phyloP scores from a whole-genome alignment of 176 grass and related monocot genomes.

The Lolium perenne region DNA sequence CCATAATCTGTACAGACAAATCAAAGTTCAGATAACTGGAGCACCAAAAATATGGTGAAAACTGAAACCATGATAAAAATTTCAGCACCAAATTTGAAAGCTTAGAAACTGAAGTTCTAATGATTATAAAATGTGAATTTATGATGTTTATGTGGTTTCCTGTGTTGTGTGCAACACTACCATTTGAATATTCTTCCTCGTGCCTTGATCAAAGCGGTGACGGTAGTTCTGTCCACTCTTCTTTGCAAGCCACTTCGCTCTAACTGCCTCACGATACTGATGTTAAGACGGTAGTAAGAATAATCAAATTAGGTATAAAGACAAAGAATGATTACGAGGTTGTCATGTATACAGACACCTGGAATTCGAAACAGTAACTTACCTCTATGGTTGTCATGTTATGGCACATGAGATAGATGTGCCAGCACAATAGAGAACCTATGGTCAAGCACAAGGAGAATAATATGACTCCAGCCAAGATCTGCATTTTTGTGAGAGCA shows the following conservation, averaged over 20 bases:
- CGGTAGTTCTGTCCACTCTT: conserved; percentile 90
- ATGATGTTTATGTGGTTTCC: not conserved
- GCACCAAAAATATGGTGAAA: not conserved
- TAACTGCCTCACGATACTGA: conserved; percentile 71
- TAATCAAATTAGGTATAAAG: not conserved
- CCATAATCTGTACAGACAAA: conserved; percentile 69
- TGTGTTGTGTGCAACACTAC: conserved; percentile 33
- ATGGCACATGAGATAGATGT: conserved; percentile 81
- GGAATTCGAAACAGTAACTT: conserved; percentile 30
- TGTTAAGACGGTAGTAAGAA: not conserved
- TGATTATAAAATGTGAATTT: not conserved
- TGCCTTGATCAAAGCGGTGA: conserved; percentile 85
- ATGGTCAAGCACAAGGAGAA: conserved; percentile 77
- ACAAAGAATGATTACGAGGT: no score
- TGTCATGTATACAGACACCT: not conserved
- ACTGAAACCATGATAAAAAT: not conserved
- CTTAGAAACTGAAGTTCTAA: not conserved
- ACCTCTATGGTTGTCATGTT: conserved; percentile 99
- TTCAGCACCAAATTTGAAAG: not conserved
- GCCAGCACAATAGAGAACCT: conserved; percentile 86
- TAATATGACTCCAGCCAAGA: conserved; percentile 58
- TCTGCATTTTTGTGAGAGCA: conserved; percentile 49
- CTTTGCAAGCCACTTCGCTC: conserved; percentile 91
- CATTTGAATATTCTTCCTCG: conserved; percentile 74
- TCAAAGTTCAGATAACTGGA: conserved; percentile 22